Conservation (phyloP, 495 filamentous ascomycete genomes). For the Hypoxylon lienhwacheense region DNA sequence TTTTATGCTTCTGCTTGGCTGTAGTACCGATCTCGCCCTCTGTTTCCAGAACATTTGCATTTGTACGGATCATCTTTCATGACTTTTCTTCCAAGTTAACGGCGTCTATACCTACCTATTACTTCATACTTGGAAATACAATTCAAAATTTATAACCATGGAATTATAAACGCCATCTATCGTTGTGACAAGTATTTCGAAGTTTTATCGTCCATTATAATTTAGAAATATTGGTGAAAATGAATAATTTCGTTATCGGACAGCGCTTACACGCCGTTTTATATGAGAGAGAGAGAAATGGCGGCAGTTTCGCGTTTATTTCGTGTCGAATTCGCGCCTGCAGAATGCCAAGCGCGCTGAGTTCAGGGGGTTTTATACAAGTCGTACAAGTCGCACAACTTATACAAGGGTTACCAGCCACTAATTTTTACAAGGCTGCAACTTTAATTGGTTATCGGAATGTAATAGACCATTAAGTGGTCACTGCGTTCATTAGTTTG, state of each 20-base stretch:
- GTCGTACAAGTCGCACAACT: neutral
- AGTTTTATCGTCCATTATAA: constrained; percentile 5
- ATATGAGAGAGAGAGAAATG: constrained; percentile 20
- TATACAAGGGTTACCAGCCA: constrained; percentile 29
- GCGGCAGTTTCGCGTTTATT: constrained; percentile 38
- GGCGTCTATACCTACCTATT: no score
- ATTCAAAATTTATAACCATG: neutral
- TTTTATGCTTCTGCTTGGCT: neutral
- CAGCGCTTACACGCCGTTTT: constrained; percentile 32
- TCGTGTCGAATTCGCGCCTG: constrained; percentile 38
- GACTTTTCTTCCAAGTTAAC: neutral
- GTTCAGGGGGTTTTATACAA: neutral
- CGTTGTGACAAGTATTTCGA: neutral
- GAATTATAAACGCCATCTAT: neutral
- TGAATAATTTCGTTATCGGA: constrained; percentile 14
- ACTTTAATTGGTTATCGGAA: constrained; percentile 25
- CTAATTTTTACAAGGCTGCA: constrained; percentile 20
- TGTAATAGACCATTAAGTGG: constrained; percentile 7
- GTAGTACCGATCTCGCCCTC: neutral
- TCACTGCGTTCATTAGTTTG: neutral
- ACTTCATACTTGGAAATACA: neutral
- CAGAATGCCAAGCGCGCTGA: constrained; percentile 31
- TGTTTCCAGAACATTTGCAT: no score
- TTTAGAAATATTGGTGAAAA: neutral
- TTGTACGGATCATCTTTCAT: no score